These are phyloP conservation scores for Termitomyces sp. DNA, from an alignment of 768 basidiomycete genomes.

Conservation along the genomic window DNA sequence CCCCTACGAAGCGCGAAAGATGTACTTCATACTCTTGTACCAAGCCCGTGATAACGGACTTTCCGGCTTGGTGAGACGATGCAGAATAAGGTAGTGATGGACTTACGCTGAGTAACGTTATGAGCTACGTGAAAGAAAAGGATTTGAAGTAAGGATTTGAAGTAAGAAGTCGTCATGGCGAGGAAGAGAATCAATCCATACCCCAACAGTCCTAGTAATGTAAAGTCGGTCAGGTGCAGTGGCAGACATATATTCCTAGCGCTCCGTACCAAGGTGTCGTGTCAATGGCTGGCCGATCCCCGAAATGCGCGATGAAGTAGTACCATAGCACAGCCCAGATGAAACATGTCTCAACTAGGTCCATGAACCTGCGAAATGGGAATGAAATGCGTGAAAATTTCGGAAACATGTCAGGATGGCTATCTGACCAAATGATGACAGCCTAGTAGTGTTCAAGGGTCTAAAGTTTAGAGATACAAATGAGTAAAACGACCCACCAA, in stretches of 20 bases:
- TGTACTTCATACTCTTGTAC: neutral
- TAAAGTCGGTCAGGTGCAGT: neutral
- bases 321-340: conserved; percentile 30
- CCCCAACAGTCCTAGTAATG: neutral
- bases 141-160: neutral
- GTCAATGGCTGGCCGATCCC: conserved; percentile 25
- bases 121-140: neutral
- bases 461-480: neutral
- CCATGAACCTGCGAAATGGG: conserved; percentile 18
- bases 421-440: neutral
- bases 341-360: conserved; percentile 27
- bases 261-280: neutral
- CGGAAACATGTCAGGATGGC: no score
- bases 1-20: neutral
- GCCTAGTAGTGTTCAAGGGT: neutral
- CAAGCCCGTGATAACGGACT: neutral
- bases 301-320: conserved; percentile 36
- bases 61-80: neutral
- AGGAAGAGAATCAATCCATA: neutral
- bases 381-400: neutral
- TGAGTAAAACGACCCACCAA: neutral
- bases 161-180: neutral
- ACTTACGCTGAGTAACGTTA: neutral
- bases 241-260: no score
- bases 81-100: no score